Conservation (phyloP, 2,329 filamentous ascomycete genomes). For the Chaetoscypha palmicola region DNA sequence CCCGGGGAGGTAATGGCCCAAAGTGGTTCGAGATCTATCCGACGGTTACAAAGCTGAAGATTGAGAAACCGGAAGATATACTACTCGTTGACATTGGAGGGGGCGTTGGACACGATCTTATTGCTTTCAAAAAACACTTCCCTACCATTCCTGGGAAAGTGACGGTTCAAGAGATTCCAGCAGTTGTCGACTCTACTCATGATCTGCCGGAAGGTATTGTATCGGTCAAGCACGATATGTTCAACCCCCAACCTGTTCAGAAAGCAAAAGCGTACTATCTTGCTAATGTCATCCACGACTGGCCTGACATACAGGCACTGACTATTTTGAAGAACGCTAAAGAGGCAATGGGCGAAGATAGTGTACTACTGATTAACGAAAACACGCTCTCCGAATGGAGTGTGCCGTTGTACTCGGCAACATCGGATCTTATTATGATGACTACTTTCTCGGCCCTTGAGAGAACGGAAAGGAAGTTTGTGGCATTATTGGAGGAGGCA, state of each 20-base stretch:
- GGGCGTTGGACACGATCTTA: not conserved
- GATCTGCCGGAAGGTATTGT: slow-evolving; percentile 19
- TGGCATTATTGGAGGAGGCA: slow-evolving; percentile 23
- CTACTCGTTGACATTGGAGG: slow-evolving; percentile 1
- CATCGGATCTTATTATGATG: slow-evolving; percentile 39
- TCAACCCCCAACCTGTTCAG: slow-evolving; percentile 29
- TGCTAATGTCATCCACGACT: slow-evolving; percentile 35
- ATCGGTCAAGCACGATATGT: slow-evolving; percentile 30
- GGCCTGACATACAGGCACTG: slow-evolving; percentile 30
- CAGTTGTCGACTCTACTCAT: not conserved
- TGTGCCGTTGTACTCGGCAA: slow-evolving; percentile 24
- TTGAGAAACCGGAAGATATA: not conserved
- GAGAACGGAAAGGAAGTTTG: slow-evolving; percentile 35
- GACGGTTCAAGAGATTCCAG: not conserved
- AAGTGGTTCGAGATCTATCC: slow-evolving; percentile 1
- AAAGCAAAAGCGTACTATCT: slow-evolving; percentile 31
- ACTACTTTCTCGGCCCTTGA: slow-evolving; percentile 31
- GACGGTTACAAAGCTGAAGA: not conserved
- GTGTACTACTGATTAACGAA: slow-evolving; percentile 39
- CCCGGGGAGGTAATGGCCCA: not conserved
- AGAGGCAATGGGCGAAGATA: slow-evolving; percentile 26
- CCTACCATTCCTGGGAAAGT: not conserved
- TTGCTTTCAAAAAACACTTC: not conserved
- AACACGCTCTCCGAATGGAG: slow-evolving; percentile 34
- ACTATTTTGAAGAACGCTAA: slow-evolving; percentile 29